These are phyloP conservation scores for Reutealis trisperma DNA, from an alignment of 345 rosid species.

Conservation along the genomic window DNA sequence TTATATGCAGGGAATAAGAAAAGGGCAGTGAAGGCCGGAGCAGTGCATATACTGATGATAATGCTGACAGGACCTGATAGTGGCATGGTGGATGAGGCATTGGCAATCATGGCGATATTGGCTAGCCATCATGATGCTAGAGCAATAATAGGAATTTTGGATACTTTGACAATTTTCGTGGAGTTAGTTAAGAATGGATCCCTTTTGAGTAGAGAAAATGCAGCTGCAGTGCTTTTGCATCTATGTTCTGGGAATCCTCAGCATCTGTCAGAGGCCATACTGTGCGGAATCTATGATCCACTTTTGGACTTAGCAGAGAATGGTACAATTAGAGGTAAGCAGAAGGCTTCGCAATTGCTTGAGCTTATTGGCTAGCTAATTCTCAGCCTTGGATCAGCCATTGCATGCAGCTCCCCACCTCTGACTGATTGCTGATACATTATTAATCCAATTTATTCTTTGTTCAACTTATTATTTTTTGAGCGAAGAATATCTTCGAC, in stretches of 20 bases:
- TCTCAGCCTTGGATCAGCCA: too few species aligned
- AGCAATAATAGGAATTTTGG: slow-evolving; percentile 66
- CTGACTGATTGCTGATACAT: too few species aligned
- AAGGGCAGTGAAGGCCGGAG: slow-evolving; percentile 18
- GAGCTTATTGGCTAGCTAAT: not conserved
- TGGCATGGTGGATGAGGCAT: slow-evolving; percentile 79
- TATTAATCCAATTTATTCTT: too few species aligned
- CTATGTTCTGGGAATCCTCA: not conserved
- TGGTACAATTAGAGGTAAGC: not conserved
- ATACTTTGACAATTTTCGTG: slow-evolving; percentile 69
- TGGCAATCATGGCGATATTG: slow-evolving; percentile 74
- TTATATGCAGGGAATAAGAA: not conserved
- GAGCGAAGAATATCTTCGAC: too few species aligned
- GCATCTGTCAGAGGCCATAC: not conserved
- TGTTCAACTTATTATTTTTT: too few species aligned
- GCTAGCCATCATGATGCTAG: slow-evolving; percentile 79
- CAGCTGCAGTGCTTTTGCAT: slow-evolving; percentile 74
- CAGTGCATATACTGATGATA: slow-evolving; percentile 60
- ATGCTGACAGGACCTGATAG: slow-evolving; percentile 68
- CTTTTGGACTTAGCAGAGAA: not conserved
- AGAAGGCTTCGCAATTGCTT: not conserved
- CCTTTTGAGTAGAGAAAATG: slow-evolving; percentile 75
- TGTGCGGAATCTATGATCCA: not conserved
- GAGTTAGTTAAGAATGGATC: slow-evolving; percentile 70
- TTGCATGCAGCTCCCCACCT: too few species aligned